These are phyloP conservation scores for Kentomonas sorsogonicus DNA, from an alignment of 208 protist species.

Conservation along the genomic window DNA sequence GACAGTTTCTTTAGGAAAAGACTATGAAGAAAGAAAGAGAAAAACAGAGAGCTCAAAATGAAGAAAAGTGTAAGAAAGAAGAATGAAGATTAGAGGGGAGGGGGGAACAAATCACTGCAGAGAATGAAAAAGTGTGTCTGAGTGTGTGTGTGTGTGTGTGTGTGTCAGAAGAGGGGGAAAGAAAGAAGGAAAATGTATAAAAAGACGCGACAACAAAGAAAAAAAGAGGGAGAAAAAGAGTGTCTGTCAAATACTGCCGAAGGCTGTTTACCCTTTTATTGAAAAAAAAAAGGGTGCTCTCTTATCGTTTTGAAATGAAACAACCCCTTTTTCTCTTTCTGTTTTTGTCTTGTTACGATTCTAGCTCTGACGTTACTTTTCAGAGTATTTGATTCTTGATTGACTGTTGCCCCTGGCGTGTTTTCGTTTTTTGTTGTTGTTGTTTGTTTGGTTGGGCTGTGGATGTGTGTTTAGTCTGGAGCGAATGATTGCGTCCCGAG, in stretches of 20 bases:
- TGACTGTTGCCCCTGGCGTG: too few species aligned
- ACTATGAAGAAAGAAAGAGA: constrained; percentile 9
- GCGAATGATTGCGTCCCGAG: too few species aligned
- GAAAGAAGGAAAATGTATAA: too few species aligned
- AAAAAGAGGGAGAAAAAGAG: constrained; percentile 6
- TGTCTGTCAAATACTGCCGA: not conserved
- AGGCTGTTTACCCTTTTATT: too few species aligned
- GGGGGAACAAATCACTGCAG: not conserved
- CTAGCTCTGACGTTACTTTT: too few species aligned
- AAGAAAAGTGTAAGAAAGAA: not conserved
- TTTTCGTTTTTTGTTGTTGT: constrained; percentile 6
- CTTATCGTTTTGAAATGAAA: not conserved
- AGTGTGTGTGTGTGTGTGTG: not conserved
- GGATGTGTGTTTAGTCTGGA: too few species aligned
- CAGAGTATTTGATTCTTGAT: too few species aligned
- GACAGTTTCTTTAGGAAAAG: not conserved
- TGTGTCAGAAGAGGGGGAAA: not conserved
- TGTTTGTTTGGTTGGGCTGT: constrained; percentile 6
- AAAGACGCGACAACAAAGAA: too few species aligned
- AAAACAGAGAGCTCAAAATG: not conserved
- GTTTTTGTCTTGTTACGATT: not conserved
- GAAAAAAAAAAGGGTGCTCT: constrained; percentile 6
- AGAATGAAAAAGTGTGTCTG: not conserved
- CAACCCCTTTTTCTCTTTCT: constrained; percentile 1
- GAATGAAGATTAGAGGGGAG: not conserved